Evolutionary conservation across 192 early-diverging fungal species (phyloP).

Genomic region (Umbelopsis isabellina): DNA sequence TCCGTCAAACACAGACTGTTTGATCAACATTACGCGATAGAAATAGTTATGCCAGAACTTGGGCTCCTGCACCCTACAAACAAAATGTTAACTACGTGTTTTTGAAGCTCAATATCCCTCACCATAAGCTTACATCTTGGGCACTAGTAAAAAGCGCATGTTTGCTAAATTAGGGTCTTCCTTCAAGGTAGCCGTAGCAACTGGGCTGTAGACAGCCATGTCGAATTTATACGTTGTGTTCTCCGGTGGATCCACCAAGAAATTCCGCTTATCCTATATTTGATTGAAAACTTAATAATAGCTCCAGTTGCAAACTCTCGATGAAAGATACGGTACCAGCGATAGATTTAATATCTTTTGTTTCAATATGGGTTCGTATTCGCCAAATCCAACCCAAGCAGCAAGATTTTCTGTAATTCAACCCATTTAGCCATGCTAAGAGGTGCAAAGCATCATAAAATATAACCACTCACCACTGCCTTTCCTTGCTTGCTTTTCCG

Average conservation of each 20-base stretch:
- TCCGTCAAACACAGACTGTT: conserved; percentile 48
- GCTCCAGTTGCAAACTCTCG: background rate
- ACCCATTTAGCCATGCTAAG: background rate
- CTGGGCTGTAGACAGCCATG: conserved; percentile 56
- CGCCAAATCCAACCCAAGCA: conserved; percentile 55
- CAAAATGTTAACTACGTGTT: background rate
- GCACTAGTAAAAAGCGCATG: conserved; percentile 71
- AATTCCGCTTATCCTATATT: conserved; percentile 63
- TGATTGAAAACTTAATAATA: background rate
- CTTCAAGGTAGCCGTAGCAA: conserved; percentile 58
- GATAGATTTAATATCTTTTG: conserved; percentile 51
- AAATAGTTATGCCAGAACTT: conserved; percentile 75
- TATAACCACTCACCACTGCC: conserved; percentile 36
- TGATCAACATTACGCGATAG: conserved; percentile 63
- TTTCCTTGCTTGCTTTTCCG: conserved; percentile 39
- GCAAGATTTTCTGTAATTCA: conserved; percentile 45
- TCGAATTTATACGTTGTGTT: conserved; percentile 66
- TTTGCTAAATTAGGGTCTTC: conserved; percentile 55
- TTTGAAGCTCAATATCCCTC: background rate
- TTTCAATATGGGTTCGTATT: conserved; percentile 55
- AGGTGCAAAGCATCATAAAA: background rate
- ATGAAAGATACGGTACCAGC: conserved; percentile 36
- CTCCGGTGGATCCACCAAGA: conserved; percentile 63
- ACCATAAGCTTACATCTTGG: conserved; percentile 50
- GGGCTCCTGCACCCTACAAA: conserved; percentile 57